These are phyloP conservation scores for Plasmodium cynomolgi DNA, from an alignment of 169 alveolate genomes.

Conservation along the genomic window DNA sequence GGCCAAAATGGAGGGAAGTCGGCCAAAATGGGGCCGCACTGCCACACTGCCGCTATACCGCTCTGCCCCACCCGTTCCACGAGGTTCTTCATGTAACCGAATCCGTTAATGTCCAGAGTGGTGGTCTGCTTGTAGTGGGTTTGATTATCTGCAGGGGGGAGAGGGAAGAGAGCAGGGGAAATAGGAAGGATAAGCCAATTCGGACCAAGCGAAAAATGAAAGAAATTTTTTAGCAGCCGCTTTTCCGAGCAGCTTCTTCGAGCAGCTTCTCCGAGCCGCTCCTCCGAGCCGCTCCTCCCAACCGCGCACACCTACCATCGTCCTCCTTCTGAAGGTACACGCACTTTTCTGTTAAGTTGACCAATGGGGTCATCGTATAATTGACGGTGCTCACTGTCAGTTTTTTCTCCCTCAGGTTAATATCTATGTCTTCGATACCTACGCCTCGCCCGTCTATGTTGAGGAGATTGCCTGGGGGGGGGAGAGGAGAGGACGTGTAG, in stretches of 20 bases:
- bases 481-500: neutral
- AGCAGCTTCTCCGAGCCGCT: neutral
- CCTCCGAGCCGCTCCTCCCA: neutral
- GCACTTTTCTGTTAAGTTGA: slow-evolving; percentile 11
- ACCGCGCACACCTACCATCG: neutral
- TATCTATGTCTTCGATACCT: slow-evolving; percentile 31
- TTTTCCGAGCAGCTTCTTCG: too few species aligned
- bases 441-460: slow-evolving; percentile 42
- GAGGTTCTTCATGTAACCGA: slow-evolving; percentile 39
- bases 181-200: neutral
- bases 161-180: neutral
- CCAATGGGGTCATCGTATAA: slow-evolving; percentile 12
- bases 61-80: slow-evolving; percentile 8
- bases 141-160: slow-evolving; percentile 4
- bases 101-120: slow-evolving; percentile 19
- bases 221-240: too few species aligned
- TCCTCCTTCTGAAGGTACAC: slow-evolving; percentile 16
- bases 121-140: slow-evolving; percentile 39
- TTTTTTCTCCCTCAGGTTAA: slow-evolving; percentile 14
- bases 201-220: neutral
- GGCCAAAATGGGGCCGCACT: neutral
- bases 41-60: too few species aligned
- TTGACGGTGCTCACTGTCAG: slow-evolving; percentile 27
- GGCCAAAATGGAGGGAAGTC: neutral
- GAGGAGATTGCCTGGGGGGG: neutral